Conservation (phyloP, 2,329 filamentous ascomycete species). For the Sporothrix sp. region DNA sequence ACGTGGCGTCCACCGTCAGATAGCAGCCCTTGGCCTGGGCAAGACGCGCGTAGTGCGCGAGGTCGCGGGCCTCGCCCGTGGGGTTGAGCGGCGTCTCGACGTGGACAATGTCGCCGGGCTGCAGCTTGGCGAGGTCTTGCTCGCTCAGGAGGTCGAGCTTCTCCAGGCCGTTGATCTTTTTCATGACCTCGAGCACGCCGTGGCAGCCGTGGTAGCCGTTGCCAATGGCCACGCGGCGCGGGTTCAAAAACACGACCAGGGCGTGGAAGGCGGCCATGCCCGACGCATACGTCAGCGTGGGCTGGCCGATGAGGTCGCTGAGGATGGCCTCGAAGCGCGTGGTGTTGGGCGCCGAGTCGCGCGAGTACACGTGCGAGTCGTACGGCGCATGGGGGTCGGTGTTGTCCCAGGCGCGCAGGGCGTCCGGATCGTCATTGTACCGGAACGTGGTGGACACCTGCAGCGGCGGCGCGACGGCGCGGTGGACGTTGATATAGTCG, state of each 20-base stretch:
- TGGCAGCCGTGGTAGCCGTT: conserved; percentile 91
- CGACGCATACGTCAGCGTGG: conserved; percentile 67
- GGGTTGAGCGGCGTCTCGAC: conserved; percentile 93
- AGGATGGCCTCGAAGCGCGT: conserved; percentile 80
- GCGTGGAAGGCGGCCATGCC: conserved; percentile 86
- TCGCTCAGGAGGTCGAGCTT: conserved; percentile 55
- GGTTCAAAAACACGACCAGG: conserved; percentile 73
- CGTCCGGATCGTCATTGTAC: conserved; percentile 61
- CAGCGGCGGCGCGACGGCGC: conserved; percentile 78
- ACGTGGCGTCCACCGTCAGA: conserved; percentile 81
- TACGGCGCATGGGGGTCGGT: conserved; percentile 42
- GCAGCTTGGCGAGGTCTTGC: conserved; percentile 45
- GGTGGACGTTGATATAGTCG: conserved; percentile 60
- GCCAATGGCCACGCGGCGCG: conserved; percentile 69
- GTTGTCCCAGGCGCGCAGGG: conserved; percentile 46
- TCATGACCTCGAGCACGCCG: conserved; percentile 65
- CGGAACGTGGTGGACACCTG: conserved; percentile 89
- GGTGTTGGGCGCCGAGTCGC: conserved; percentile 66
- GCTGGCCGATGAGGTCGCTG: conserved; percentile 59
- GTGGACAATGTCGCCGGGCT: conserved; percentile 74
- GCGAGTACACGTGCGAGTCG: conserved; percentile 74
- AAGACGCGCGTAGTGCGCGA: conserved; percentile 59
- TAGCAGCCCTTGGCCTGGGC: conserved; percentile 65
- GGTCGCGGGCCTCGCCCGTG: conserved; percentile 67
- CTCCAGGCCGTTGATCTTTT: conserved; percentile 65